These are phyloP conservation scores for Mycotypha africana DNA, from an alignment of 371 early-diverging fungal genomes.

Conservation along the genomic window DNA sequence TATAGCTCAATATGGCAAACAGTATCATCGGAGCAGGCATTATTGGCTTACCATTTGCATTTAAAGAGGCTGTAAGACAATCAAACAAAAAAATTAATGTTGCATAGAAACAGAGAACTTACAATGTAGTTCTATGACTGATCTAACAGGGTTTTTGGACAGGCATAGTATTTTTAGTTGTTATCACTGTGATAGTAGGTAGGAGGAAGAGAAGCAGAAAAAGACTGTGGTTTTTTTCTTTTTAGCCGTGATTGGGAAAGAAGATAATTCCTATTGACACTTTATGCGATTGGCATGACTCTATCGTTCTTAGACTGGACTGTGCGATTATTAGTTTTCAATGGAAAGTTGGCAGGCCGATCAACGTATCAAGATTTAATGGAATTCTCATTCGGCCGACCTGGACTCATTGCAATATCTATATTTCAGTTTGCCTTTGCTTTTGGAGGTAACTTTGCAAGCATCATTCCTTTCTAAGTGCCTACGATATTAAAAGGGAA, in stretches of 20 bases:
- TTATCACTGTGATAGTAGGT: conserved; percentile 63
- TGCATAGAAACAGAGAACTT: no score
- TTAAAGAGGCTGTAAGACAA: conserved; percentile 48
- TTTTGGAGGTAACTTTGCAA: conserved; percentile 77
- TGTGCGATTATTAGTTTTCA: conserved; percentile 60
- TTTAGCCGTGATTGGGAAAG: no score
- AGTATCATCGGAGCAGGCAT: conserved; percentile 76
- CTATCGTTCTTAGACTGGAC: conserved; percentile 81
- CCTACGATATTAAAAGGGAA: no score
- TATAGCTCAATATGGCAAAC: conserved; percentile 70
- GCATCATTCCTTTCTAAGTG: no score
- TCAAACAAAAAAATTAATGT: not conserved
- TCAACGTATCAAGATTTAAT: conserved; percentile 73
- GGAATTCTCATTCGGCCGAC: conserved; percentile 67
- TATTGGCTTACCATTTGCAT: conserved; percentile 60
- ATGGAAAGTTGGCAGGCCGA: conserved; percentile 67
- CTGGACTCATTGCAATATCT: conserved; percentile 66
- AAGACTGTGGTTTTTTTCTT: no score
- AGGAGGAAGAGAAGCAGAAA: conserved; percentile 9
- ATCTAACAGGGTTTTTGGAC: conserved; percentile 53
- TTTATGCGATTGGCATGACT: no score
- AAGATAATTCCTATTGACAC: no score
- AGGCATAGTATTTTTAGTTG: conserved; percentile 57
- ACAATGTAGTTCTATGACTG: no score
- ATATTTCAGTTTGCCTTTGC: conserved; percentile 79